phyloP scores from a whole-genome alignment of 495 filamentous ascomycete genomes.

The Hyphodiscus hymeniophilus region DNA sequence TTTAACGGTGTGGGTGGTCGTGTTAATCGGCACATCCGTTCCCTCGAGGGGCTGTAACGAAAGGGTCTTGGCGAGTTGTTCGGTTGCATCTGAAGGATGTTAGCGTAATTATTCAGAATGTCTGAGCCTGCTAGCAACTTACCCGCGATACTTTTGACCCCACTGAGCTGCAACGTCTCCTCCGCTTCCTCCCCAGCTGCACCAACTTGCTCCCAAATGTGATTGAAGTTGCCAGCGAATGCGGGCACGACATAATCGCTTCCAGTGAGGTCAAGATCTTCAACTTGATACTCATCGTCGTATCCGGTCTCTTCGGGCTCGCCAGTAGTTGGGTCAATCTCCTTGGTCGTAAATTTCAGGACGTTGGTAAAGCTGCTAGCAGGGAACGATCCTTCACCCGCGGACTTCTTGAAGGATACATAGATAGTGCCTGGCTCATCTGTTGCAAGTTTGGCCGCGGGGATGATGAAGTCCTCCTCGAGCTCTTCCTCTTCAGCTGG shows the following conservation, averaged over 20 bases:
- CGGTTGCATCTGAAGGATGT: constrained; percentile 71
- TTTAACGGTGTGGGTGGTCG: constrained; percentile 89
- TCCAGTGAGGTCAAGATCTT: constrained; percentile 84
- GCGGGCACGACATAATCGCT: constrained; percentile 91
- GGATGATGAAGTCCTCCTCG: constrained; percentile 89
- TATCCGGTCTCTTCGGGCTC: constrained; percentile 90
- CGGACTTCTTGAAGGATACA: constrained; percentile 82
- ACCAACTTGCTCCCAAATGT: constrained; percentile 93
- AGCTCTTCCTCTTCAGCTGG: constrained; percentile 77
- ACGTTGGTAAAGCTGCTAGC: constrained; percentile 80
- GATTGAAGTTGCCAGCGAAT: constrained; percentile 90
- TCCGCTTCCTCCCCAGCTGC: constrained; percentile 81
- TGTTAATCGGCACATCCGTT: constrained; percentile 78
- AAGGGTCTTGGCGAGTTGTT: constrained; percentile 76
- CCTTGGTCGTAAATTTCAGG: constrained; percentile 94
- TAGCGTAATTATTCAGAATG: constrained; percentile 7
- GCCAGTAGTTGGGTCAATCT: constrained; percentile 90
- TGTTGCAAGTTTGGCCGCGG: constrained; percentile 67
- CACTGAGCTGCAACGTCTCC: constrained; percentile 85
- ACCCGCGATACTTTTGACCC: constrained; percentile 90
- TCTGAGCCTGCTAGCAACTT: constrained; percentile 28
- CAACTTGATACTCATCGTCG: constrained; percentile 95
- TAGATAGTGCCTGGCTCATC: constrained; percentile 88
- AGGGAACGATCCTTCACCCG: constrained; percentile 61
- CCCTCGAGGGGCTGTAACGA: constrained; percentile 92